Evolutionary conservation across 176 grass and related monocot genomes (phyloP), one percentile per base, ranked within the genome.

Genomic region (Ensete ventricosum): DNA sequence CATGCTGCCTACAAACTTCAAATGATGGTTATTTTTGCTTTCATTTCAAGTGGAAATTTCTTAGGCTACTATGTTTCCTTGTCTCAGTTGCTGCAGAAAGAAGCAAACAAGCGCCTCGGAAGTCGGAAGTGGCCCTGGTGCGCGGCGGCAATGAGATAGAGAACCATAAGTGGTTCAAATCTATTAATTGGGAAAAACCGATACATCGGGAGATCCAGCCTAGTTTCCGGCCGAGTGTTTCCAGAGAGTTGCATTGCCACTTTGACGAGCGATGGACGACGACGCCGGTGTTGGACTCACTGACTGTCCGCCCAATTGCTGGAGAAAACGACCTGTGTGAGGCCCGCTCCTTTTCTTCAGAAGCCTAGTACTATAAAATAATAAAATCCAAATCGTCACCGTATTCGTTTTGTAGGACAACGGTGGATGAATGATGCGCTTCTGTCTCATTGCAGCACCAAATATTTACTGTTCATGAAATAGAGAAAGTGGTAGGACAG

Each of bases 81-180:
- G 1, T 68, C 72, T 4, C 84, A 98, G 90, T 81, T 98, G 54
- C 84, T 98, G 64, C 88, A 84, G 82, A 98, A 93, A 85, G 95
- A 98, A 75, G 86, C 84, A 70, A 84, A 68, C 84, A 91, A 76
- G 72, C 83, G 95, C 19, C 73, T 23, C 22, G 22, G 22, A 23
- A 23, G 22, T 23, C 22, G 22, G 22, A 23, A 23, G 22, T 23
- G 22, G 22, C 22, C 22, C 22, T 23, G 22, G 22, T 0, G 22
- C 73, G 78, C 0, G 88, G 88, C 19, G 87, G 90, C 49, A 81
- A 89, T 3, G 90, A 98, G 79, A 89, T 98, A 80, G 91, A 93
- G 69, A 93, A 87, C 20, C 95, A 98, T 75, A 98, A 91, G 51
- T 98, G 95, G 95, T 91, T 98, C 84, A 98, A 98, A 76, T 50